Percentiles rank a stretch among this genome's conserved stretches.
Evolutionary conservation across 495 filamentous ascomycete species (phyloP).

Genomic region (Choiromyces venosus): DNA sequence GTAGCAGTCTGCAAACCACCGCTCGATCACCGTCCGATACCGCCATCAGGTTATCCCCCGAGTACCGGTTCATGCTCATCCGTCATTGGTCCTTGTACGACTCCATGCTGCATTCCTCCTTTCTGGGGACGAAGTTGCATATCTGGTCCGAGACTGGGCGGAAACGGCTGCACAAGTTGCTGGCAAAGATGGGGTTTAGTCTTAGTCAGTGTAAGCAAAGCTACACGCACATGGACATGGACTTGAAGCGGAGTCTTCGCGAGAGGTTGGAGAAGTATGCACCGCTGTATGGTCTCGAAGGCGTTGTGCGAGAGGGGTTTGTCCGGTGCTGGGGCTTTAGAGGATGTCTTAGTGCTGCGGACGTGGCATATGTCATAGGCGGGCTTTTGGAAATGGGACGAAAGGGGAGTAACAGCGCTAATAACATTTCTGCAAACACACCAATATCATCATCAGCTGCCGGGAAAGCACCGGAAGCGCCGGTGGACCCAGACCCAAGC

Average conservation of each 20-base stretch:
- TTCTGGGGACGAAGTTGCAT: slow-evolving; percentile 83
- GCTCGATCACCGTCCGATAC: slow-evolving; percentile 84
- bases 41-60: slow-evolving; percentile 85
- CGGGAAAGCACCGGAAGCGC: slow-evolving; percentile 41
- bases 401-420: slow-evolving; percentile 41
- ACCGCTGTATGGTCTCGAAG: slow-evolving; percentile 83
- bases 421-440: slow-evolving; percentile 29
- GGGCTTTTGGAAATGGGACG: slow-evolving; percentile 87
- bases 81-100: slow-evolving; percentile 97
- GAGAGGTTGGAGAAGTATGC: slow-evolving; percentile 81
- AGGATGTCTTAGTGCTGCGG: slow-evolving; percentile 82
- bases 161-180: slow-evolving; percentile 87
- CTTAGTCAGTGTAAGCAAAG: slow-evolving; percentile 87
- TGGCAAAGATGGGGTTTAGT: slow-evolving; percentile 97
- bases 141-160: slow-evolving; percentile 88
- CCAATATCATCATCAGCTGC: slow-evolving; percentile 24
- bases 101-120: slow-evolving; percentile 95
- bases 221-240: slow-evolving; percentile 98
- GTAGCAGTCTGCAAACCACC: slow-evolving; percentile 68
- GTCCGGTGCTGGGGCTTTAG: slow-evolving; percentile 97
- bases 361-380: slow-evolving; percentile 83
- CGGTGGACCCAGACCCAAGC: slow-evolving; percentile 45
- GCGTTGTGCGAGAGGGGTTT: slow-evolving; percentile 94
- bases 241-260: slow-evolving; percentile 83
- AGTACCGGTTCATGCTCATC: slow-evolving; percentile 88